These are phyloP conservation scores for Epichloe typhina DNA, from an alignment of 2,329 filamentous ascomycete genomes.

Conservation along the genomic window DNA sequence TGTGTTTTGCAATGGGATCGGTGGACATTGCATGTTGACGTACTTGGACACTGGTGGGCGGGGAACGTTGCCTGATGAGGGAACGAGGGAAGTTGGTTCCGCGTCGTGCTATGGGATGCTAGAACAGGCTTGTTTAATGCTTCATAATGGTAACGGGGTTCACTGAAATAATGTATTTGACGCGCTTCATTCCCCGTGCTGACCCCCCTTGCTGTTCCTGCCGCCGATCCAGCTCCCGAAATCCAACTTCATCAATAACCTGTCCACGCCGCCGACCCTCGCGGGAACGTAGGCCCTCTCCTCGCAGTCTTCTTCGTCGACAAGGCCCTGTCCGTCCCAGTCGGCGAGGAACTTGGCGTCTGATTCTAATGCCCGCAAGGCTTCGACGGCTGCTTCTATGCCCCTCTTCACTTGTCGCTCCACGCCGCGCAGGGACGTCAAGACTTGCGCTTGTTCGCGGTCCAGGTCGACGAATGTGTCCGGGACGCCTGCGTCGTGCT, in stretches of 20 bases:
- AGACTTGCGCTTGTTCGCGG: slow-evolving; percentile 58
- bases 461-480: slow-evolving; percentile 60
- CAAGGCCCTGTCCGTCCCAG: slow-evolving; percentile 23
- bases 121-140: no score
- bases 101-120: no score
- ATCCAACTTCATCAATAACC: slow-evolving; percentile 84
- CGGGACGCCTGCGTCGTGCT: slow-evolving; percentile 69
- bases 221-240: slow-evolving; percentile 43
- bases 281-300: slow-evolving; percentile 47
- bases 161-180: not conserved
- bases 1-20: no score
- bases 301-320: slow-evolving; percentile 28
- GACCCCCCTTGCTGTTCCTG: slow-evolving; percentile 9
- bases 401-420: slow-evolving; percentile 52
- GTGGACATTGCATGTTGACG: no score
- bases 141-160: no score
- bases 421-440: slow-evolving; percentile 48
- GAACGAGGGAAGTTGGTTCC: no score
- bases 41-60: no score
- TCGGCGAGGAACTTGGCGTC: slow-evolving; percentile 31
- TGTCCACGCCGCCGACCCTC: slow-evolving; percentile 67
- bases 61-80: no score
- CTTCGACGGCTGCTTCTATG: slow-evolving; percentile 53
- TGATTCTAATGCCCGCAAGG: slow-evolving; percentile 32
- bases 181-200: slow-evolving; percentile 1